phyloP scores from a whole-genome alignment of 768 basidiomycete species.

The Lentinus brumalis region DNA sequence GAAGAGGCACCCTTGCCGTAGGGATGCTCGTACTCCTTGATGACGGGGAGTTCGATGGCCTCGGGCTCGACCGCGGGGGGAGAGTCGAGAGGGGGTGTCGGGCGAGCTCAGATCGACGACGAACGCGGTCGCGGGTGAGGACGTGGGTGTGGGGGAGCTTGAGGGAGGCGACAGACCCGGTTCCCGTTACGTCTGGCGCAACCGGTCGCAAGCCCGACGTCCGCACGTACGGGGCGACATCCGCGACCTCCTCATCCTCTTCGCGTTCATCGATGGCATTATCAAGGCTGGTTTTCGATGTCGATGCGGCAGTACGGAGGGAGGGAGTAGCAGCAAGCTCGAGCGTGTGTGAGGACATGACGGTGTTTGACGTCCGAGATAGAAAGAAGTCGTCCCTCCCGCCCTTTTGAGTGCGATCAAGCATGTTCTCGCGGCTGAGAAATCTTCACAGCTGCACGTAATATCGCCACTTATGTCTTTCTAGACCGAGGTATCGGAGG shows the following conservation, averaged over 20 bases:
- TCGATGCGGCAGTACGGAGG: neutral
- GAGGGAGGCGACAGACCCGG: slow-evolving; percentile 19
- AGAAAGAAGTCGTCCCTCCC: neutral
- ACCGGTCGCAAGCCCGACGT: neutral
- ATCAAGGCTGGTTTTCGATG: neutral
- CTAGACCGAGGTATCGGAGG: neutral
- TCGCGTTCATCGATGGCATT: neutral
- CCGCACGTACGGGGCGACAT: neutral
- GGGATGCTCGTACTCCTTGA: slow-evolving; percentile 7
- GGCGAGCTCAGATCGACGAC: slow-evolving; percentile 23
- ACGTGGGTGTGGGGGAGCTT: slow-evolving; percentile 18
- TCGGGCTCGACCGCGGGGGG: slow-evolving; percentile 15
- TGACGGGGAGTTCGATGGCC: slow-evolving; percentile 24
- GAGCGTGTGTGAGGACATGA: neutral
- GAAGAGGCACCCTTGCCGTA: neutral
- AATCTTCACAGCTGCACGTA: neutral
- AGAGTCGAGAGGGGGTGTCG: slow-evolving; percentile 8
- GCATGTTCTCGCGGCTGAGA: neutral
- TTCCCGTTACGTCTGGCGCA: slow-evolving; percentile 4
- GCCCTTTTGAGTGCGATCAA: neutral
- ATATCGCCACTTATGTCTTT: neutral
- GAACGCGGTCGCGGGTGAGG: slow-evolving; percentile 21
- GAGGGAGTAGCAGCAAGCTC: neutral
- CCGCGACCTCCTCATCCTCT: slow-evolving; percentile 5
- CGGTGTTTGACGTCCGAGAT: neutral